phyloP scores from a whole-genome alignment of 1,284 basidiomycete species.

The Microbotryomycetes sp. region DNA sequence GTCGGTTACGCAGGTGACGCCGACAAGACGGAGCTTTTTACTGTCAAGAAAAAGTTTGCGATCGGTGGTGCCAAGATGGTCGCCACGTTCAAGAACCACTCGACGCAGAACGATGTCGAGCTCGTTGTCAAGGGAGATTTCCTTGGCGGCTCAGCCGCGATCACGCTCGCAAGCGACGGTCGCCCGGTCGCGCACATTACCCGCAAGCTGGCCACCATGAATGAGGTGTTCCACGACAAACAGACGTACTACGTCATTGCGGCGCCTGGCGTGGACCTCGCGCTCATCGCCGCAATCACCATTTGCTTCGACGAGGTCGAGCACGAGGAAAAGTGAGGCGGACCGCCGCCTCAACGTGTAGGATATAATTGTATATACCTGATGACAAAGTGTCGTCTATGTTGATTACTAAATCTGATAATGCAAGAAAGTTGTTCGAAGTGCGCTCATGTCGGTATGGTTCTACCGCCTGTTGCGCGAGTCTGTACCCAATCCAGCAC shows the following conservation, averaged over 20 bases:
- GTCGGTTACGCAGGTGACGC: constrained; percentile 32
- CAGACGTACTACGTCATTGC: constrained; percentile 38
- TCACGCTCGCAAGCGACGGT: constrained; percentile 19
- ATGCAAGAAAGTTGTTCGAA: no score
- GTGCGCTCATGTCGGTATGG: no score
- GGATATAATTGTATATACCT: no score
- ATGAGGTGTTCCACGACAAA: constrained; percentile 37
- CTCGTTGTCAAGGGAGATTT: constrained; percentile 10
- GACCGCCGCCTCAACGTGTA: no score
- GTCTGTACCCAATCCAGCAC: constrained; percentile 26
- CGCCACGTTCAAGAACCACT: constrained; percentile 35
- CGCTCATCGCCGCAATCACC: constrained; percentile 43
- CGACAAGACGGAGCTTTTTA: constrained; percentile 36
- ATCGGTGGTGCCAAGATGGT: constrained; percentile 37
- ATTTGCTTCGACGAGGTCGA: constrained; percentile 44
- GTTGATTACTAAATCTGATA: no score
- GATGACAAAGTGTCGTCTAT: no score
- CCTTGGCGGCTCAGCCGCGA: constrained; percentile 5
- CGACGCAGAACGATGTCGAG: constrained; percentile 8
- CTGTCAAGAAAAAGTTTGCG: constrained; percentile 33
- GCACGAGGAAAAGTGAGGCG: constrained; percentile 34
- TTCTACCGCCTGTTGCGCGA: constrained; percentile 28
- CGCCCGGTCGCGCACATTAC: constrained; percentile 39
- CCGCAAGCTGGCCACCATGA: constrained; percentile 35
- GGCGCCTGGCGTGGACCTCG: constrained; percentile 44